Base-by-base conservation (phyloP, 306 rosid genomes). In the Notholithocarpus densiflorus region DNA sequence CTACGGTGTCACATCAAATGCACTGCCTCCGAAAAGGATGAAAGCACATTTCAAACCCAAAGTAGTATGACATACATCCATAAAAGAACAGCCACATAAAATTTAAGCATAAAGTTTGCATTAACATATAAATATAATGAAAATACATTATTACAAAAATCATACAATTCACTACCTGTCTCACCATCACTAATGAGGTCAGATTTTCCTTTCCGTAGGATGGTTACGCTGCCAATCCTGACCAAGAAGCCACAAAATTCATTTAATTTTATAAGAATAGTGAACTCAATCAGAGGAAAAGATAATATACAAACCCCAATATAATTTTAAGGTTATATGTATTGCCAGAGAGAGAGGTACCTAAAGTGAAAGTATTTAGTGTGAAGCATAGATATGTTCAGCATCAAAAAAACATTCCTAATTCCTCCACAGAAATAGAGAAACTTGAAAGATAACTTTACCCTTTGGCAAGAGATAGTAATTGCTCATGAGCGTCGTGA, bases 201-300 rank as follows among this genome's bases (percentile, higher is more conserved):
- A 2, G 85, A 84, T 73, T 86, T 90, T 84, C 97, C 98, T 80
- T 94, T 94, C 85, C 84, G 84, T 21, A 94, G 90, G 76, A 94
- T 87, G 65, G 96, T 90, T 77, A 94, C 89, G 74, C 94, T 90
- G 29, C 97, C 97, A 87, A 92, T 89, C 88, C 97, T 94, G 93
- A 83, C 82, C 87, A 82, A 79, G 24, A 73, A 76, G 18, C 57
- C 32, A 68, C 69, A 81, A 77, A 56, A 19, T 80, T 77, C 55
- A 71, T 26, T 64, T 55, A 75, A 82, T 80, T 76, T 34, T 77
- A 78, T 55, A 43, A 32, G 69, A 75, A 26, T 59, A 43, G 9
- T 10, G 56, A 68, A 32, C 45, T 68, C 45, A 75, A 60, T 34
- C 17, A n/a, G 6, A 37, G 34, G 60, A 55, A 60, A 77, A 20